phyloP scores from a whole-genome alignment of 768 basidiomycete genomes.

The Sistotremastrum niveocremeum region DNA sequence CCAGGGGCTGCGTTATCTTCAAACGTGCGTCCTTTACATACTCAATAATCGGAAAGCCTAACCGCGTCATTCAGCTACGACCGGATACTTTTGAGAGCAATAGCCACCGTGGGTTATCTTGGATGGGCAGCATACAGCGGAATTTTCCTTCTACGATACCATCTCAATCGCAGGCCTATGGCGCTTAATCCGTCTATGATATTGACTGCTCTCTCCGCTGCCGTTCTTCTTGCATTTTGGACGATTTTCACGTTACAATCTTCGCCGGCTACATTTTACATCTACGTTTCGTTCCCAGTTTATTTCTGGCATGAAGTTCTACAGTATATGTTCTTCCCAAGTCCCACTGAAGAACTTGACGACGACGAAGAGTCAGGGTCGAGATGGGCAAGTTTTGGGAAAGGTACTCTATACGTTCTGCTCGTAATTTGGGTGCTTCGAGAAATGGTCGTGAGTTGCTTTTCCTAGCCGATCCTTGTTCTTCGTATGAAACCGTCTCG shows the following conservation, averaged over 20 bases:
- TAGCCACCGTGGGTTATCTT: constrained; percentile 59
- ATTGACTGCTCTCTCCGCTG: constrained; percentile 8
- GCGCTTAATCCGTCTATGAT: not conserved
- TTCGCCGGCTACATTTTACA: constrained; percentile 58
- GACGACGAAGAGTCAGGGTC: not conserved
- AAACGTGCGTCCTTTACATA: constrained; percentile 34
- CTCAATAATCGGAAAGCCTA: constrained; percentile 5
- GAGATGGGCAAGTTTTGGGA: not conserved
- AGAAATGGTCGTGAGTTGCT: constrained; percentile 55
- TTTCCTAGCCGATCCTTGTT: not conserved
- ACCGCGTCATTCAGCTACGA: constrained; percentile 38
- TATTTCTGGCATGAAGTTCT: constrained; percentile 60
- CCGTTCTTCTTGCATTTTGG: constrained; percentile 27
- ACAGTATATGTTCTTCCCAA: constrained; percentile 10
- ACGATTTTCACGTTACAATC: constrained; percentile 43
- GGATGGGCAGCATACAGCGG: constrained; percentile 68
- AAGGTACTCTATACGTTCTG: constrained; percentile 13
- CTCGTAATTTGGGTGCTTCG: constrained; percentile 35
- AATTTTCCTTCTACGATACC: constrained; percentile 23
- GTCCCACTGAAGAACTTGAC: not conserved
- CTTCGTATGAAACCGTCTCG: not conserved
- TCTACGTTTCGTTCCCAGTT: constrained; percentile 62
- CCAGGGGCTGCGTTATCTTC: constrained; percentile 59
- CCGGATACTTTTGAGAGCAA: constrained; percentile 49
- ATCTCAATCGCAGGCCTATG: not conserved